A percentile compares a stretch with the other conserved stretches of the same genome.
phyloP scores from a whole-genome alignment of 495 filamentous ascomycete species.

The Gamarada debralockiae region DNA sequence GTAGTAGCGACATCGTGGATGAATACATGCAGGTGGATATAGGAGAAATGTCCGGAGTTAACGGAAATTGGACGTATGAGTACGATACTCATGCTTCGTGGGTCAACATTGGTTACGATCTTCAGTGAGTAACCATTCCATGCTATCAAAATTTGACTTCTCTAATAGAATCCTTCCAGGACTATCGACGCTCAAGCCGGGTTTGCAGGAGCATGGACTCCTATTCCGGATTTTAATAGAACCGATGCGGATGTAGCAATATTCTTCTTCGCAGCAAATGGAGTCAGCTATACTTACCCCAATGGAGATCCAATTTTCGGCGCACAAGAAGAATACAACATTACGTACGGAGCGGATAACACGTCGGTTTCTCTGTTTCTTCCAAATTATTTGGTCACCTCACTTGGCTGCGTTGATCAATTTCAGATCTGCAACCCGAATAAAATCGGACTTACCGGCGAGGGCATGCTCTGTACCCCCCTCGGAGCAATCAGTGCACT shows the following conservation, averaged over 20 bases:
- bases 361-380: conserved; percentile 2
- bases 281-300: conserved; percentile 19
- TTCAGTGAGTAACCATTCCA: conserved; percentile 8
- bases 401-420: conserved; percentile 29
- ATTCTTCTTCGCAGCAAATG: conserved; percentile 26
- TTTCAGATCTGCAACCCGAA: conserved; percentile 29
- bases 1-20: neutral
- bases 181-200: too few relatives aligned
- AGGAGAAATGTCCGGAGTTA: neutral
- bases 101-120: conserved; percentile 2
- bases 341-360: too few relatives aligned
- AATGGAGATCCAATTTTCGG: conserved; percentile 24
- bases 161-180: too few relatives aligned
- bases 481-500: neutral
- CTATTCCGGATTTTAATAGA: conserved; percentile 24
- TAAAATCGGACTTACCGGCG: neutral
- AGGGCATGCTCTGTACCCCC: conserved; percentile 1
- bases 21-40: neutral
- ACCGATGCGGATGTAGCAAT: conserved; percentile 30
- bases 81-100: neutral
- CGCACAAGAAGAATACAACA: too few relatives aligned
- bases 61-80: conserved; percentile 7
- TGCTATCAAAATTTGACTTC: neutral
- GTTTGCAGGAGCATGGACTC: neutral
- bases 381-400: conserved; percentile 11